phyloP scores from a whole-genome alignment of 2,329 filamentous ascomycete genomes.

The Bimuria novae-zelandiae region DNA sequence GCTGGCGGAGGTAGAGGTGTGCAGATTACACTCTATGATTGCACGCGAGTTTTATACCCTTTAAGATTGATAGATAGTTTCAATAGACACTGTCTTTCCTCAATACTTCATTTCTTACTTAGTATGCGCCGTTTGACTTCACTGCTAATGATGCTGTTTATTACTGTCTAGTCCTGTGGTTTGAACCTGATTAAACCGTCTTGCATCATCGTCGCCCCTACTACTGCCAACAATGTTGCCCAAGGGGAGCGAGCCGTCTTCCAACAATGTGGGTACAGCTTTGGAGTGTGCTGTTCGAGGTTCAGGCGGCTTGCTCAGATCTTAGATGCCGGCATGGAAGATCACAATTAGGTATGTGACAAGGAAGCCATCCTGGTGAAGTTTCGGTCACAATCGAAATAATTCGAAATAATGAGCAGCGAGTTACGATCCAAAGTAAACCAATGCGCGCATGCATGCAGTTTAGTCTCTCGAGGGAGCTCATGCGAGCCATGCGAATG shows the following conservation, averaged over 20 bases:
- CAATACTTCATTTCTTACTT: too few relatives aligned
- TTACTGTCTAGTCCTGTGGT: constrained; percentile 10
- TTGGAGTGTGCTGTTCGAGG: constrained; percentile 27
- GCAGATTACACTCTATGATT: background rate
- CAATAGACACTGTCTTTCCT: background rate
- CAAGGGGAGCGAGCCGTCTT: constrained; percentile 24
- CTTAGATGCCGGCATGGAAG: constrained; percentile 38
- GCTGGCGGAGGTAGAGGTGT: background rate
- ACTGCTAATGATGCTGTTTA: too few relatives aligned
- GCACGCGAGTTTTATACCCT: background rate
- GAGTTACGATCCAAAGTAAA: constrained; percentile 63
- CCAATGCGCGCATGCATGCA: constrained; percentile 62
- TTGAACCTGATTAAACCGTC: constrained; percentile 38
- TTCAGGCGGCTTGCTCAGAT: constrained; percentile 29
- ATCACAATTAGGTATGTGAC: constrained; percentile 41
- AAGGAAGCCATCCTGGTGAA: constrained; percentile 38
- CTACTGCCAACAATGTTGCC: constrained; percentile 24
- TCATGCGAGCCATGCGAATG: constrained; percentile 14
- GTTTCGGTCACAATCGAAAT: constrained; percentile 34
- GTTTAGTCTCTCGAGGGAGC: constrained; percentile 48
- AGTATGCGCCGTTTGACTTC: too few relatives aligned
- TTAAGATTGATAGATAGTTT: background rate
- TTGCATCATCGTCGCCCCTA: constrained; percentile 34
- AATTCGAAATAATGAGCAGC: constrained; percentile 57
- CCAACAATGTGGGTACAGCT: constrained; percentile 31